Base-by-base conservation (phyloP, 257 asterid genomes). In the Nicotiana paniculata region DNA sequence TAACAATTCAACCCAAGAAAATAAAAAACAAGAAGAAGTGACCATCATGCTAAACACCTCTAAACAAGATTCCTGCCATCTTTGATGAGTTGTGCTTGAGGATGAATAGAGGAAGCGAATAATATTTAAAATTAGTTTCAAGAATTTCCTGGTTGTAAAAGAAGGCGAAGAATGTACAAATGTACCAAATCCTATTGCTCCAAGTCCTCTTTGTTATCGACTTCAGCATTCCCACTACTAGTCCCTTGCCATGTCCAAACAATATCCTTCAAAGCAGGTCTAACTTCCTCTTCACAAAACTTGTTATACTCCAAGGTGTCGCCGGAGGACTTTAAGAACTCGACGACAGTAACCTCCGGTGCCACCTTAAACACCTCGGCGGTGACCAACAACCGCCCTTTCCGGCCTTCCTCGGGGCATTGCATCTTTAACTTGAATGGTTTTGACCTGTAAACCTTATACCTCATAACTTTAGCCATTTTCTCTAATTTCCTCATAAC, bases 291-390 rank as follows among this genome's bases (percentile, higher is more conserved):
- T 81, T 90, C 97, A 24, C 92, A 84, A 66, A 92, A 88, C 87
- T 84, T 90, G 21, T 84, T 81, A 66, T 89, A 90, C 80, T 92
- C 94, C 86, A 92, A 83, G 5, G 93, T 90, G 61, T 92, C 97
- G 2, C 93, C 97, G 15, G 94, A 89, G 57, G 87, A 85, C 65
- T 92, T 90, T 0, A 91, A 90, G 26, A 92, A 86, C 90, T 90
- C 93, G 32, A 89, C 97, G 58, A 90, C 90, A 6, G 91, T 85
- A 2, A 92, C 91, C 85, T 92, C 97, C 77, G 93, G 94, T 35
- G 91, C 97, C 62, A 82, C 82, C 85, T 84, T 81, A 30, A 81
- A 84, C 65, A 84, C 87, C 86, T 85, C 86, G 15, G 88, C 88
- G 3, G 82, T 83, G 70, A 85, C 84, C 70, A 77, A 51, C 39